Base-by-base conservation (phyloP, 73 alveolate genomes). In the Paramecium caudatum region DNA sequence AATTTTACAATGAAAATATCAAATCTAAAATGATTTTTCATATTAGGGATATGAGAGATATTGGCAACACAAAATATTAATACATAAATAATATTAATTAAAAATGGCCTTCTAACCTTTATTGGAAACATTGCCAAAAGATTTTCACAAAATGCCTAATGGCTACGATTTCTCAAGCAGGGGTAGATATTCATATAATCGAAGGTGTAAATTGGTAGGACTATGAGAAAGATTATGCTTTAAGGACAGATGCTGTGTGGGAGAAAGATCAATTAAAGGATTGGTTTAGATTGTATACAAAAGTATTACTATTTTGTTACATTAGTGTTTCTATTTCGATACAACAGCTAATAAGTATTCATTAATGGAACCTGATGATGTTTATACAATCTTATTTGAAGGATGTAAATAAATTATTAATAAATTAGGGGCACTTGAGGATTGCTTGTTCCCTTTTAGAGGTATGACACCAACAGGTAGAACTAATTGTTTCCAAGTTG, bases 221-320 rank as follows among this genome's bases (percentile, higher is more conserved):
- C 36, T 86, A 86, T n/a, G 87, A 61, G 25, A 86, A 86, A 86
- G 93, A 86, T 86, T 86, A 63, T 33, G 34, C 15, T 33, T 43
- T 86, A 43, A 86, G 93, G 65, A 86, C 93, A 41, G 93, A 86
- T 86, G 93, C 93, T 62, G 93, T 86, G 36, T 86, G 93, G 93
- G 93, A 86, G 39, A 86, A 86, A 25, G 49, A 37, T 12, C 65
- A 86, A 63, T 86, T 86, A 50, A 78, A 86, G 61, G 90, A 86
- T 78, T 86, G 82, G 90, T 86, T 86, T 63, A 61, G 93, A 63
- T 39, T 62, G 47, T 86, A 86, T 33, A 86, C 84, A 41, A 86
- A 86, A 63, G 93, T 78, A 86, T 13, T 37, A 15, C 15, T 12
- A 12, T 19, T 86, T 37, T 41, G 21, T 17, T 39, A 33, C 7